Base-by-base conservation (phyloP, 495 filamentous ascomycete species). In the Corynascus novoguineensis region DNA sequence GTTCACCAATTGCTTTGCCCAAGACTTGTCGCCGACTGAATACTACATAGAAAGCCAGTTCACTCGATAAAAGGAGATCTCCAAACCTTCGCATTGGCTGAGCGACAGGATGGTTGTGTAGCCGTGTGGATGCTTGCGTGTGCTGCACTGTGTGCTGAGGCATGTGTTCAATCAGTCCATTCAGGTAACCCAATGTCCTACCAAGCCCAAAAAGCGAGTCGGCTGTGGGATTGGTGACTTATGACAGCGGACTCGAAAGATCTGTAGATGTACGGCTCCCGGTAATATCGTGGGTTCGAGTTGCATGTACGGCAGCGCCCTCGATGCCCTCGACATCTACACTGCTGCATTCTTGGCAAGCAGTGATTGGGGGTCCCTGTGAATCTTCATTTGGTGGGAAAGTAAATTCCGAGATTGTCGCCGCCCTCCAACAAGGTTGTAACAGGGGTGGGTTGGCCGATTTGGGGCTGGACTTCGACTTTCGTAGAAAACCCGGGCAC, bases 321-420 rank as follows among this genome's bases (percentile, higher is more conserved):
- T n/a, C n/a, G n/a, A n/a, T n/a, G n/a, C n/a, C n/a, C n/a, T n/a
- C n/a, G n/a, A 7, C 25, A 6, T 42, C 35, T n/a, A 41, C 8
- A 15, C 35, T 25, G 21, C 35, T 6, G 37, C 35, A 49, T 40
- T 14, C 22, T 49, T 48, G 44, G 17, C 24, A 37, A 21, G 44
- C 32, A 38, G 32, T 34, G 42, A 55, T 37, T 40, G 34, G 49
- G 49, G 24, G n/a, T 17, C n/a, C 2, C 28, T 37, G 50, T 4
- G 50, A 41, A 53, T 53, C 50, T n/a, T 53, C 24, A 42, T 53
- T 53, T 53, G 50, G 10, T 41, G 50, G 50, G 47, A 50, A n/a
- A n/a, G 27, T 11, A 41, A 12, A 35, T 19, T 31, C 50, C 35
- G 50, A 41, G 35, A 29, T 41, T 21, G 38, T 34, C 40, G 40